Percentiles rank a stretch among this genome's conserved stretches.
These are phyloP conservation scores for Phialophora expanda DNA, from an alignment of 2,329 filamentous ascomycete species.

Conservation along the genomic window DNA sequence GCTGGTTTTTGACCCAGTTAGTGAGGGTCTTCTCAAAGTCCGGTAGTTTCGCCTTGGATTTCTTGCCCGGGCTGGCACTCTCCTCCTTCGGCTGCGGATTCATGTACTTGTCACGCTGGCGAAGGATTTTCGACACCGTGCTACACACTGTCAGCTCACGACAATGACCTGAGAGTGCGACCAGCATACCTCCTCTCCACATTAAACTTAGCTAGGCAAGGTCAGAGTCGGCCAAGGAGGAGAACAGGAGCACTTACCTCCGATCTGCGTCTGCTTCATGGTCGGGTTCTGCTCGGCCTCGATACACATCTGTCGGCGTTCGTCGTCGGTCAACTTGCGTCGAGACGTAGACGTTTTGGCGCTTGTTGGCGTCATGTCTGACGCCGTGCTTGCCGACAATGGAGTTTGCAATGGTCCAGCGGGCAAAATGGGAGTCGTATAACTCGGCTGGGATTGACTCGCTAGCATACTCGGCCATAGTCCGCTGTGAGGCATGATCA, in stretches of 20 bases:
- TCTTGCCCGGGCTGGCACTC: constrained; percentile 78
- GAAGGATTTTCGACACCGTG: constrained; percentile 97
- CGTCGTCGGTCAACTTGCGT: constrained; percentile 87
- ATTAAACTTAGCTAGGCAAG: constrained; percentile 74
- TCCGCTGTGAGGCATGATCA: constrained; percentile 68
- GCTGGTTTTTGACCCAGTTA: constrained; percentile 83
- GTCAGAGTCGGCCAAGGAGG: constrained; percentile 43
- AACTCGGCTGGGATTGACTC: constrained; percentile 48
- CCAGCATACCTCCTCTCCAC: constrained; percentile 87
- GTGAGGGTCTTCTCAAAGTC: constrained; percentile 91
- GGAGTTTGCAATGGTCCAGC: constrained; percentile 59
- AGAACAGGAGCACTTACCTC: constrained; percentile 60
- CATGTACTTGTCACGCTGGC: constrained; percentile 93
- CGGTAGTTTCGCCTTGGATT: constrained; percentile 80
- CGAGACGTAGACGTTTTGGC: constrained; percentile 62
- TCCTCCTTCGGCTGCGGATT: constrained; percentile 67
- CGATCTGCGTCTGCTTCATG: constrained; percentile 95
- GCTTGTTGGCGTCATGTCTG: constrained; percentile 46
- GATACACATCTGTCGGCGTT: constrained; percentile 89
- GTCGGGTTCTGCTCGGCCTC: constrained; percentile 89
- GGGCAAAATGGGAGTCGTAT: constrained; percentile 65
- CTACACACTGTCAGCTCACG: constrained; percentile 55
- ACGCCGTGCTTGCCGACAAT: constrained; percentile 49
- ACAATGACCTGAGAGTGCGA: constrained; percentile 16
- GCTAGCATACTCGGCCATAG: constrained; percentile 82